A percentile compares a stretch with the other conserved stretches of the same genome.
phyloP scores from a whole-genome alignment of 129 eudicot species.

The Kitagawia praeruptora region DNA sequence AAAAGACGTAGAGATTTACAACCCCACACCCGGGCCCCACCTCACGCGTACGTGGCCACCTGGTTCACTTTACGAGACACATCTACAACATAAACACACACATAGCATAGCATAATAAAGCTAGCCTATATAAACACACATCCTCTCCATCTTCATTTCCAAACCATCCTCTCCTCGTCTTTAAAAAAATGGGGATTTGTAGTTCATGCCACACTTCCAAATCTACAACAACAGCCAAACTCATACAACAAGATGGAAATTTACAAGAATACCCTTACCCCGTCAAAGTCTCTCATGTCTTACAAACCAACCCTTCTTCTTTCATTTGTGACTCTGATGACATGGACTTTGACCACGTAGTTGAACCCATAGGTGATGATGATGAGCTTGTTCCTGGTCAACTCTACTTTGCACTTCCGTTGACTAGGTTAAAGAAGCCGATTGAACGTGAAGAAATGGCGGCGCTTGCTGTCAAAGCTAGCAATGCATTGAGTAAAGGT shows the following conservation, averaged over 20 bases:
- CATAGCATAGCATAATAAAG: too few species aligned
- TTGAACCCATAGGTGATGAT: slow-evolving; percentile 48
- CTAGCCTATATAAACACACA: neutral
- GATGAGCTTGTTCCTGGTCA: slow-evolving; percentile 71
- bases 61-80: slow-evolving; percentile 31
- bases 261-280: slow-evolving; percentile 77
- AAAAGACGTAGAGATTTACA: slow-evolving; percentile 5
- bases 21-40: neutral
- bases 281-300: slow-evolving; percentile 51
- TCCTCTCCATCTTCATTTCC: neutral
- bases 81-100: neutral
- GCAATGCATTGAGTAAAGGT: slow-evolving; percentile 58
- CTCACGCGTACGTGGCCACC: slow-evolving; percentile 19
- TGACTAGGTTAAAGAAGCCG: slow-evolving; percentile 45
- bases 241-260: slow-evolving; percentile 61
- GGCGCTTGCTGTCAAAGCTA: slow-evolving; percentile 90
- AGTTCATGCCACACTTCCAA: slow-evolving; percentile 57
- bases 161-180: neutral
- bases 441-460: slow-evolving; percentile 91
- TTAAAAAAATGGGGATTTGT: slow-evolving; percentile 61
- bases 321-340: slow-evolving; percentile 93
- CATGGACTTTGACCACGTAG: slow-evolving; percentile 83
- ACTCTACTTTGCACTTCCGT: slow-evolving; percentile 70
- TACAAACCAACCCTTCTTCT: slow-evolving; percentile 49
- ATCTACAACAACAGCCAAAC: slow-evolving; percentile 54